Conservation (phyloP, 805 yeast species). For the Pichia sporocuriosa region DNA sequence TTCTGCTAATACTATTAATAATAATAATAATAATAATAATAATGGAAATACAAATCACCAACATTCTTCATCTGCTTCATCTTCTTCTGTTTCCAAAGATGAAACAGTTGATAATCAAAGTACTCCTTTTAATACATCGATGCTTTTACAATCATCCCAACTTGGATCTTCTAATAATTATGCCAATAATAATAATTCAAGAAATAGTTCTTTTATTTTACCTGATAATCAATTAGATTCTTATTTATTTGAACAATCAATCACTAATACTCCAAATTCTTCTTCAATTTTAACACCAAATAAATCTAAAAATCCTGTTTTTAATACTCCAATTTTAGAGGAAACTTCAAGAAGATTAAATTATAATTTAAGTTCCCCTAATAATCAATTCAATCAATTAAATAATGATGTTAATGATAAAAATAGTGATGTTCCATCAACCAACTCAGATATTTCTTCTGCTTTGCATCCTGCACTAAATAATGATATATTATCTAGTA, state of each 20-base stretch:
- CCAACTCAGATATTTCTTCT: slow-evolving; percentile 11
- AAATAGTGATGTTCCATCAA: neutral
- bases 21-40: slow-evolving; percentile 17
- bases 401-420: neutral
- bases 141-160: neutral
- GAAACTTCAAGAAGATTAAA: slow-evolving; percentile 40
- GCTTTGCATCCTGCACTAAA: slow-evolving; percentile 24
- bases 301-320: slow-evolving; percentile 9
- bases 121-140: slow-evolving; percentile 6
- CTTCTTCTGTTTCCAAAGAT: slow-evolving; percentile 5
- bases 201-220: slow-evolving; percentile 9
- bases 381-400: slow-evolving; percentile 9
- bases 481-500: slow-evolving; percentile 22
- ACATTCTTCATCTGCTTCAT: slow-evolving; percentile 8
- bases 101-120: slow-evolving; percentile 3
- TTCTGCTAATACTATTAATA: too few species aligned
- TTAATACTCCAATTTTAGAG: slow-evolving; percentile 23
- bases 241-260: slow-evolving; percentile 10
- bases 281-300: slow-evolving; percentile 10
- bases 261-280: slow-evolving; percentile 7
- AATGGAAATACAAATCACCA: slow-evolving; percentile 8
- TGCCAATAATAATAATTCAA: slow-evolving; percentile 1
- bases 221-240: slow-evolving; percentile 7
- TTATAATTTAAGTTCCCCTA: slow-evolving; percentile 20
- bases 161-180: neutral